Evolutionary conservation across 2,329 filamentous ascomycete species (phyloP), one percentile per base, ranked within the genome.

Genomic region (Stachybotrys chartarum): DNA sequence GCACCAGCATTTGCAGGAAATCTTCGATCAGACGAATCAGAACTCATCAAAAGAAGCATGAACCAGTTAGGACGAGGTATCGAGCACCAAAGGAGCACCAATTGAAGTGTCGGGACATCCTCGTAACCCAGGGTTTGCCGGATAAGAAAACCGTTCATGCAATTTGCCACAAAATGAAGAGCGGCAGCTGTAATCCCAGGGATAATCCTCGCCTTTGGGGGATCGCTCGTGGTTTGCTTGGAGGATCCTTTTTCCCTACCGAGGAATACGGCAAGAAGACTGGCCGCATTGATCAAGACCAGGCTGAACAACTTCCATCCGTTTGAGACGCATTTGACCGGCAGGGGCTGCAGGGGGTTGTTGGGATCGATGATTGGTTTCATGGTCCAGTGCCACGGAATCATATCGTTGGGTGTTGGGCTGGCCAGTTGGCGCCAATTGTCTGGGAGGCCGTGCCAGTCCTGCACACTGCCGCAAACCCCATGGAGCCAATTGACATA

Each of bases 401-500:
- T 49, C 52, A 48, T 48, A 30, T 54, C 52, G 16, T n/a, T 8
- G 30, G 45, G 30, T 5, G 17, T 14, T 11, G 44, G 52, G 14
- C 30, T 18, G 10, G 52, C 54, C 48, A 55, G 17, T 55, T 17
- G 30, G 7, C 42, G 52, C 54, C 54, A 55, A 35, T 55, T 32
- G 16, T 16, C 45, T 17, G 54, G 50, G 49, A 55, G 49, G 31
- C 54, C 54, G 24, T 52, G 54, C 54, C 54, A 55, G 31, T 51
- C 54, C 24, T 55, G 14, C 17, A 51, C 49, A 12, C 39, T 30
- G 39, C 49, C 48, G 18, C 54, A 55, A 24, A 55, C 18, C 16
- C 46, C 54, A 46, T 51, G 48, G 17, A 55, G 54, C 54, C 54
- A 55, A 11, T 55, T 45, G 7, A 51, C 54, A 51, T 51, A 55